A percentile compares a stretch with the other conserved stretches of the same genome.
Conservation (phyloP, 805 yeast species). For the Yarrowia yakushimensis region DNA sequence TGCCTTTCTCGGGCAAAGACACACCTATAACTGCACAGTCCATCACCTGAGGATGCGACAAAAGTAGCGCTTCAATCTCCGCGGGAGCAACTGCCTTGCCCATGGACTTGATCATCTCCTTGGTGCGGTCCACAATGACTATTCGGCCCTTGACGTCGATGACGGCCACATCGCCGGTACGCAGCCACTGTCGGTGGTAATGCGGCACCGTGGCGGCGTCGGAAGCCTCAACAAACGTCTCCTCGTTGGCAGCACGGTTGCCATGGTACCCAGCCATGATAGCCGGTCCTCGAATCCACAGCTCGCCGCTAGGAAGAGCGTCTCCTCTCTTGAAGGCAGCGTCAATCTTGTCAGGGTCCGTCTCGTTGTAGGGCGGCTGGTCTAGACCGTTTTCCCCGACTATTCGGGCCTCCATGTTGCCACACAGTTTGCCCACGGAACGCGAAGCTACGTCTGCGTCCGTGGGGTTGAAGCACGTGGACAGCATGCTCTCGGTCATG, state of each 20-base stretch:
- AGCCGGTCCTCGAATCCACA: slow-evolving; percentile 53
- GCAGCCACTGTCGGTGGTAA: slow-evolving; percentile 45
- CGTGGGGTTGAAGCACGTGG: slow-evolving; percentile 18
- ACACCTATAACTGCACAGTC: slow-evolving; percentile 89
- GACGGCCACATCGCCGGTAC: slow-evolving; percentile 56
- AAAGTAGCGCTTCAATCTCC: slow-evolving; percentile 85
- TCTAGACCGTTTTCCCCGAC: neutral
- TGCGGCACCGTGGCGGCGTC: slow-evolving; percentile 24
- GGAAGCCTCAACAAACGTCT: slow-evolving; percentile 41
- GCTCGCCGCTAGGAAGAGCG: slow-evolving; percentile 43
- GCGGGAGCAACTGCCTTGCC: slow-evolving; percentile 89
- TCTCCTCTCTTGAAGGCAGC: slow-evolving; percentile 20
- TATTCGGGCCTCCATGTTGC: neutral
- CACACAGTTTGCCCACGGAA: slow-evolving; percentile 5
- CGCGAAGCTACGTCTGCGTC: neutral
- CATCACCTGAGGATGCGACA: slow-evolving; percentile 67
- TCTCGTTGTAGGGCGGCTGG: slow-evolving; percentile 21
- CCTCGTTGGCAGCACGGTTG: slow-evolving; percentile 47
- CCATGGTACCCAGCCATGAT: slow-evolving; percentile 50
- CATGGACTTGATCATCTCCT: slow-evolving; percentile 41
- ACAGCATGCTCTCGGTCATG: slow-evolving; percentile 27
- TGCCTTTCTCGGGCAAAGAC: slow-evolving; percentile 62
- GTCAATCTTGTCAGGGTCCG: slow-evolving; percentile 16
- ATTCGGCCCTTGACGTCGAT: slow-evolving; percentile 47
- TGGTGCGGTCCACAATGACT: slow-evolving; percentile 43